Evolutionary conservation across 2,329 filamentous ascomycete species (phyloP).

Genomic region (Scedosporium dehoogii): DNA sequence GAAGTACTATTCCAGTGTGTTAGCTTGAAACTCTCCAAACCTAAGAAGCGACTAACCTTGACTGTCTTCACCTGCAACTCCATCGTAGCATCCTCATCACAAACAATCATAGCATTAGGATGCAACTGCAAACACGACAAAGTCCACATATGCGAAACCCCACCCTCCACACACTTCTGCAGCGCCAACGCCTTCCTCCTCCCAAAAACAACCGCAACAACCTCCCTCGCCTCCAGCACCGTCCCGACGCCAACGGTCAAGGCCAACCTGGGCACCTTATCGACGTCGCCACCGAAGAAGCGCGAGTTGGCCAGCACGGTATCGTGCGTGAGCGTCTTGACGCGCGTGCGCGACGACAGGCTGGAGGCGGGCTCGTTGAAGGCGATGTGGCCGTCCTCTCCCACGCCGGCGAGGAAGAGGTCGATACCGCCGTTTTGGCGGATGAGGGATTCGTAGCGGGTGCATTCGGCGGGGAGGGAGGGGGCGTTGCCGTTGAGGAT

Average conservation of each 20-base stretch:
- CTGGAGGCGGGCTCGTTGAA: conserved; percentile 86
- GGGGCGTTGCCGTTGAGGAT: conserved; percentile 73
- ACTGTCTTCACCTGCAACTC: conserved; percentile 68
- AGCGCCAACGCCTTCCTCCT: conserved; percentile 72
- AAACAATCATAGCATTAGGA: conserved; percentile 71
- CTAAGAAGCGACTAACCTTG: conserved; percentile 29
- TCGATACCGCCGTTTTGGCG: conserved; percentile 68
- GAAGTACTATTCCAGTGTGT: conserved; percentile 42
- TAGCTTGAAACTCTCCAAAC: not conserved
- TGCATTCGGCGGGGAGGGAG: conserved; percentile 67
- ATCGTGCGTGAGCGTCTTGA: conserved; percentile 81
- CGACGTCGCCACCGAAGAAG: conserved; percentile 69
- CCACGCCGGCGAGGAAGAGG: conserved; percentile 76
- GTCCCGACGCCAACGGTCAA: conserved; percentile 80
- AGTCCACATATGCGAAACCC: conserved; percentile 87
- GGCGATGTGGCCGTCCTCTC: conserved; percentile 78
- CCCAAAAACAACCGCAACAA: conserved; percentile 73
- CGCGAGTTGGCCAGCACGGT: conserved; percentile 78
- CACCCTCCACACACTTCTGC: conserved; percentile 71
- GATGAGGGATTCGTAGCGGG: conserved; percentile 71
- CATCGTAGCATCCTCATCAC: conserved; percentile 69
- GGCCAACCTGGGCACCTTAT: conserved; percentile 69
- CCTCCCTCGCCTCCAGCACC: conserved; percentile 69
- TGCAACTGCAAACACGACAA: conserved; percentile 73
- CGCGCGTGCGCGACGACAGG: conserved; percentile 65